Evolutionary conservation across 306 rosid species (phyloP).

Genomic region (Elaeagnus macrophylla): DNA sequence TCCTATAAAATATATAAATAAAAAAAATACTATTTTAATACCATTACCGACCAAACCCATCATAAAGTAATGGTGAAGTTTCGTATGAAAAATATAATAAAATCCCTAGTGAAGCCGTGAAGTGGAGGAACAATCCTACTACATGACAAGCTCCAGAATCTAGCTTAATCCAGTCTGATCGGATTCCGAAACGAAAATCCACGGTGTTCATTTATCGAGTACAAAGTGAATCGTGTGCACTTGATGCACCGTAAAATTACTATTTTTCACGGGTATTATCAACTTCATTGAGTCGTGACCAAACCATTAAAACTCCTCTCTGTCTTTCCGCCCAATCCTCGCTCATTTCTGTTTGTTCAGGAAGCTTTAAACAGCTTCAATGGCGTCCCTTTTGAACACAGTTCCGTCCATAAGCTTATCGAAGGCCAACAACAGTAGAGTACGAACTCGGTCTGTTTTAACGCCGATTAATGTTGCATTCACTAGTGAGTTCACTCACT

Average conservation of each 20-base stretch:
- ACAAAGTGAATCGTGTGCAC: neutral
- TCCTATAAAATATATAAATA: too few species aligned
- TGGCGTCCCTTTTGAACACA: constrained; percentile 47
- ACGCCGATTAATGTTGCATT: constrained; percentile 35
- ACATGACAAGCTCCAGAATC: too few species aligned
- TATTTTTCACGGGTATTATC: neutral
- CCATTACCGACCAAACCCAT: too few species aligned
- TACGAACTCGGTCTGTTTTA: constrained; percentile 21
- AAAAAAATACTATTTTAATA: too few species aligned
- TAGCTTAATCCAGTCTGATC: too few species aligned
- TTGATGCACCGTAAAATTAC: neutral
- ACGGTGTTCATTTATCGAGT: too few species aligned
- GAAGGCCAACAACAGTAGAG: constrained; percentile 18
- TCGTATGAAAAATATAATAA: too few species aligned
- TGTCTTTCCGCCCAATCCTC: constrained; percentile 2
- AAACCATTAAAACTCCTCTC: neutral
- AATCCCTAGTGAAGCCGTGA: too few species aligned
- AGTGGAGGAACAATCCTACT: too few species aligned
- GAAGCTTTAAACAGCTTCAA: constrained; percentile 20
- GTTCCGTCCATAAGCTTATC: constrained; percentile 28
- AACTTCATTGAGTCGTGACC: neutral
- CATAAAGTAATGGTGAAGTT: too few species aligned
- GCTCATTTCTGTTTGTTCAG: neutral
- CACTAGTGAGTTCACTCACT: constrained; percentile 39
- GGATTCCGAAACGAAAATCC: neutral